Conservation (phyloP, 495 filamentous ascomycete genomes). For the Penicillium parvum region DNA sequence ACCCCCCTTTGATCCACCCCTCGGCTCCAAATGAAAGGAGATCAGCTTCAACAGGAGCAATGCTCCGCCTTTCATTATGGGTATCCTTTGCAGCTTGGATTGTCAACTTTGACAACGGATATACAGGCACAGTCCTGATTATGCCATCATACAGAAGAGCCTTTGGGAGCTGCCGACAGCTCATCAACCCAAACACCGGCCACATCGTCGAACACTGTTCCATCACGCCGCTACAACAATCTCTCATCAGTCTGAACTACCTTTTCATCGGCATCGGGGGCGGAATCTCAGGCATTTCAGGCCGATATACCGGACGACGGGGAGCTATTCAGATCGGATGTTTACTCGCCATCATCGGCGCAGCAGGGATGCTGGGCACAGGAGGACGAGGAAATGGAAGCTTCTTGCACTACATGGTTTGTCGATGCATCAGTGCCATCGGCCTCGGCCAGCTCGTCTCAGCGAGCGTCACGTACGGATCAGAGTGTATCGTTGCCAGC, state of each 20-base stretch:
- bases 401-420: slow-evolving; percentile 28
- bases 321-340: slow-evolving; percentile 21
- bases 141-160: slow-evolving; percentile 25
- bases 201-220: slow-evolving; percentile 10
- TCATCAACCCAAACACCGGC: slow-evolving; percentile 11
- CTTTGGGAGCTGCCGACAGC: slow-evolving; percentile 20
- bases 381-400: slow-evolving; percentile 14
- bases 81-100: slow-evolving; percentile 26
- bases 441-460: slow-evolving; percentile 24
- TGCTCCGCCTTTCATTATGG: slow-evolving; percentile 24
- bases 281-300: slow-evolving; percentile 19
- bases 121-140: slow-evolving; percentile 21
- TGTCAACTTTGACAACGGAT: slow-evolving; percentile 25
- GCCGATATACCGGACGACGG: slow-evolving; percentile 19
- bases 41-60: slow-evolving; percentile 11
- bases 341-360: slow-evolving; percentile 17
- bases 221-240: slow-evolving; percentile 25
- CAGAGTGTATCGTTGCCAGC: slow-evolving; percentile 25
- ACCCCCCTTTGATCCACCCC: neutral
- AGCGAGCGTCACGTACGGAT: slow-evolving; percentile 21
- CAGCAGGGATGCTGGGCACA: slow-evolving; percentile 25
- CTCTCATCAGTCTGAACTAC: slow-evolving; percentile 26
- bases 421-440: slow-evolving; percentile 25
- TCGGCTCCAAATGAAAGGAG: neutral
- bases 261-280: slow-evolving; percentile 26